A percentile compares a stretch with the other conserved stretches of the same genome.
These are phyloP conservation scores for Silybum marianum DNA, from an alignment of 129 eudicot species.

Conservation along the genomic window DNA sequence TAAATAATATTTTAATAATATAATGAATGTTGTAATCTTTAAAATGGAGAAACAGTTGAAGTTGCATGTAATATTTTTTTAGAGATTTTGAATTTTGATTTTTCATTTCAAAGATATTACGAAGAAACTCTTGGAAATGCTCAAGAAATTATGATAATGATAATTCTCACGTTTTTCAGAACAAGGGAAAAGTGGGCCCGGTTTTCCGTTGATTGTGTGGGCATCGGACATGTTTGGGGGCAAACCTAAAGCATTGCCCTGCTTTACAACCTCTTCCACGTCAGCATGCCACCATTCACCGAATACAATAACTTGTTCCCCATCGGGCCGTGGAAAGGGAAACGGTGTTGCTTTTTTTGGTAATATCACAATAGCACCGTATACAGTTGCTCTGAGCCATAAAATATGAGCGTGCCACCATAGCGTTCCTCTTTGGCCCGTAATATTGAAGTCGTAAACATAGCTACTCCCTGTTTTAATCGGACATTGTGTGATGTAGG, in stretches of 20 bases:
- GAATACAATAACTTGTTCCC: conserved; percentile 43
- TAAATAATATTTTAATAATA: too few relatives aligned
- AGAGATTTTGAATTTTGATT: too few relatives aligned
- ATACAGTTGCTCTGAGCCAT: conserved; percentile 76
- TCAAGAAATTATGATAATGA: too few relatives aligned
- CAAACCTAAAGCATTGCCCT: conserved; percentile 60
- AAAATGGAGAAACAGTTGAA: too few relatives aligned
- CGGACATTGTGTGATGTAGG: conserved; percentile 77
- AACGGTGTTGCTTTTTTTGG: conserved; percentile 47
- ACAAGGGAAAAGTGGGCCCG: conserved; percentile 72
- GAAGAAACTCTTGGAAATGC: too few relatives aligned
- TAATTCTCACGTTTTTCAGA: conserved; percentile 56
- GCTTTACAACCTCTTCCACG: conserved; percentile 57
- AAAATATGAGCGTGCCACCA: conserved; percentile 87
- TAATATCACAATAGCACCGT: conserved; percentile 71
- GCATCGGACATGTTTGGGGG: conserved; percentile 81
- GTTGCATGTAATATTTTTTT: too few relatives aligned
- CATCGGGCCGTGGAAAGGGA: conserved; percentile 62
- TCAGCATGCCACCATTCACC: conserved; percentile 87
- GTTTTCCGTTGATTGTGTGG: conserved; percentile 73
- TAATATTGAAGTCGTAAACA: conserved; percentile 53
- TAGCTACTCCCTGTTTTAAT: conserved; percentile 58
- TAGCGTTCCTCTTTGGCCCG: conserved; percentile 71
- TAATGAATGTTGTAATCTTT: too few relatives aligned
- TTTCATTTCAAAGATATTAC: too few relatives aligned